A percentile compares a stretch with the other conserved stretches of the same genome.
phyloP scores from a whole-genome alignment of 202 grass and related monocot species.

The Carex arenaria region DNA sequence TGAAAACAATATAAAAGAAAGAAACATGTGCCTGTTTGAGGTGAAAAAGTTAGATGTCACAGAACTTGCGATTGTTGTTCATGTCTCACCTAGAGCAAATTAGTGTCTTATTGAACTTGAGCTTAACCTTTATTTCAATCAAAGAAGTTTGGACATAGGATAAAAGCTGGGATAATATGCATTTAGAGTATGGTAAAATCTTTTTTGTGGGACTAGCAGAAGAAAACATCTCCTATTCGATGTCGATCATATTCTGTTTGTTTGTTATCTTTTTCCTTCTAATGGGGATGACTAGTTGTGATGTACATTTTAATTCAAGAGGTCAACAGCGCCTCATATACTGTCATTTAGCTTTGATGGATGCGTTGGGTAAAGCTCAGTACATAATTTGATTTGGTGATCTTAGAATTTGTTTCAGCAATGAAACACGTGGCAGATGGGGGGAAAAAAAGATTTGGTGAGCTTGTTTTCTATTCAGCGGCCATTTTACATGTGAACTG shows the following conservation, averaged over 20 bases:
- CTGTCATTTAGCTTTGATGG: neutral
- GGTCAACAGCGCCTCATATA: too few relatives aligned
- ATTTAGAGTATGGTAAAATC: neutral
- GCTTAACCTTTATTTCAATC: neutral
- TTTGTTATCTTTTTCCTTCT: neutral
- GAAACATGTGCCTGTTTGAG: slow-evolving; percentile 42
- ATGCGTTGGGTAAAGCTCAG: neutral
- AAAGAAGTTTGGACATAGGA: neutral
- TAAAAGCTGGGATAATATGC: neutral
- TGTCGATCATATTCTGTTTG: neutral
- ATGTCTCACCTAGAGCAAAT: slow-evolving; percentile 16
- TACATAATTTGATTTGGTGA: too few relatives aligned
- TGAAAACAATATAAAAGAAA: slow-evolving; percentile 23
- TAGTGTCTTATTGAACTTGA: neutral
- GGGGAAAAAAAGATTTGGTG: neutral
- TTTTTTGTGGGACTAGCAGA: neutral
- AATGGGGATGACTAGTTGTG: neutral
- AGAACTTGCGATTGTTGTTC: slow-evolving; percentile 22
- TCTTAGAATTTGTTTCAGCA: too few relatives aligned
- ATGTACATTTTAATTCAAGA: neutral
- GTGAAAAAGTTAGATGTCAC: slow-evolving; percentile 12
- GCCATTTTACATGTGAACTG: too few relatives aligned
- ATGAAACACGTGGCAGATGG: too few relatives aligned
- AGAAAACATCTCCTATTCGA: neutral
- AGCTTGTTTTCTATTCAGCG: neutral